phyloP scores from a whole-genome alignment of 208 protist genomes.

The Acanthamoeba sp. region DNA sequence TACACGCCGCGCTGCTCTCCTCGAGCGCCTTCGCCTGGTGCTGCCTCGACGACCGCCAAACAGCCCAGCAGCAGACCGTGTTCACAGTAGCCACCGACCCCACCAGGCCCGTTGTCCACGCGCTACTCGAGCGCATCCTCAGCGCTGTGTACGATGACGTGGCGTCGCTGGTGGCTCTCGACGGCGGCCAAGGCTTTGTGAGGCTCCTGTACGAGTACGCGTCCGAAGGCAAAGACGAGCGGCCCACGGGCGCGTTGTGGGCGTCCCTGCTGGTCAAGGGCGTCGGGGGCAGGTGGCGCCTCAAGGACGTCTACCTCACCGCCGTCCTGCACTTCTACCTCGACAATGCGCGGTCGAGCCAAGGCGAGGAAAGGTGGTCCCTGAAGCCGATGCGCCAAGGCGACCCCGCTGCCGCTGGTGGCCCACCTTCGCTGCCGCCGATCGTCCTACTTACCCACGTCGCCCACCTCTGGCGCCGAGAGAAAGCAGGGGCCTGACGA shows the following conservation, averaged over 20 bases:
- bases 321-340: constrained; percentile 4
- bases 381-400: neutral
- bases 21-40: neutral
- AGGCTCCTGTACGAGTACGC: neutral
- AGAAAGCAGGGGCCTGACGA: too few relatives aligned
- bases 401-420: neutral
- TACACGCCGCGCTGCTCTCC: neutral
- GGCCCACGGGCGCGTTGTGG: constrained; percentile 33
- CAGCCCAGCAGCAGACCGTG: neutral
- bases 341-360: neutral
- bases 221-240: neutral
- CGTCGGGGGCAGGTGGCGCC: neutral
- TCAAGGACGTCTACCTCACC: neutral
- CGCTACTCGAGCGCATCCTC: neutral
- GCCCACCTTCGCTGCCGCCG: neutral
- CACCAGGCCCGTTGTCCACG: neutral
- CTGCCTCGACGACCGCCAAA: neutral
- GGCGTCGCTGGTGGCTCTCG: neutral
- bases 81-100: neutral
- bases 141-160: neutral
- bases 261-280: neutral
- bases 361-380: neutral
- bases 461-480: neutral
- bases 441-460: neutral
- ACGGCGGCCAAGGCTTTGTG: neutral